These are phyloP conservation scores for Ogataea methanolica DNA, from an alignment of 805 yeast species.

Conservation along the genomic window DNA sequence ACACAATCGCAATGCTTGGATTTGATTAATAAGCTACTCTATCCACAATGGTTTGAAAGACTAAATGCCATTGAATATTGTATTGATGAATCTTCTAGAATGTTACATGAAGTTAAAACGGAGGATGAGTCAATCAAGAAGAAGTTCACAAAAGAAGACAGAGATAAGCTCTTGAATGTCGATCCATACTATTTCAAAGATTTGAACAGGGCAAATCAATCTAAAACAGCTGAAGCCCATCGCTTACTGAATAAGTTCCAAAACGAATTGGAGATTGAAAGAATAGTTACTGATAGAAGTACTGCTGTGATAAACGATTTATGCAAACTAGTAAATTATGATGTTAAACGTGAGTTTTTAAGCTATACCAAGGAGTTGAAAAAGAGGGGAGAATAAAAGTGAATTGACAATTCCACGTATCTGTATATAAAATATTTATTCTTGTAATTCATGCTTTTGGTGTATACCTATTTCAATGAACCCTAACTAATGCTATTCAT, in stretches of 20 bases:
- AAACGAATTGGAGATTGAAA: slow-evolving; percentile 39
- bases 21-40: slow-evolving; percentile 33
- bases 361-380: slow-evolving; percentile 5
- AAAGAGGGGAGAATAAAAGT: not conserved
- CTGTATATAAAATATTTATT: too few species aligned
- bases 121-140: slow-evolving; percentile 8
- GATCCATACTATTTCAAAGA: slow-evolving; percentile 51
- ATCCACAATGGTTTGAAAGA: slow-evolving; percentile 45
- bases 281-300: slow-evolving; percentile 35
- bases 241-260: slow-evolving; percentile 31
- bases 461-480: too few species aligned
- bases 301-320: slow-evolving; percentile 30
- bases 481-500: too few species aligned
- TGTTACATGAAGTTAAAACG: slow-evolving; percentile 29
- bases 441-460: too few species aligned
- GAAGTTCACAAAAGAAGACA: slow-evolving; percentile 16
- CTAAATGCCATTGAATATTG: slow-evolving; percentile 38
- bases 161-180: slow-evolving; percentile 28
- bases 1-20: slow-evolving; percentile 29
- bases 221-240: slow-evolving; percentile 26
- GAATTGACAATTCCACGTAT: not conserved
- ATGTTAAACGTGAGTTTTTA: slow-evolving; percentile 13
- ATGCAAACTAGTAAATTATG: slow-evolving; percentile 23
- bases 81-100: slow-evolving; percentile 24
- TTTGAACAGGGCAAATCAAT: slow-evolving; percentile 25